These are phyloP conservation scores for Scenedesmus sp. DNA, from an alignment of 163 green algal genomes.

Conservation along the genomic window DNA sequence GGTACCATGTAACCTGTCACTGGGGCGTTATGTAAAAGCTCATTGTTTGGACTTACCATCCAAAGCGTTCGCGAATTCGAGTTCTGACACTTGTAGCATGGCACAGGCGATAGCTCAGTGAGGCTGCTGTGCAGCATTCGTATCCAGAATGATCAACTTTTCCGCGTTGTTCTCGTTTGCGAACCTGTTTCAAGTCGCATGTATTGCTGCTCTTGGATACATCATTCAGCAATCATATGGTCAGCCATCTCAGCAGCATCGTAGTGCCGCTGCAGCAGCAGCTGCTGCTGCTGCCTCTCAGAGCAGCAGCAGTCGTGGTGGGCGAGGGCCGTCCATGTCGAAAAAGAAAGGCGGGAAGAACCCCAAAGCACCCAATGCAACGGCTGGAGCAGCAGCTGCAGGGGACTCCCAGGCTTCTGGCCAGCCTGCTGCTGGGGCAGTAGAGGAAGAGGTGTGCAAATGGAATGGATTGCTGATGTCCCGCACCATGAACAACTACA, in stretches of 20 bases:
- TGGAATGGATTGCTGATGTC: too few species aligned
- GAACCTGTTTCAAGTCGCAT: background rate
- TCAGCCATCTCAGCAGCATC: background rate
- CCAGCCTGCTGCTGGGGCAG: conserved; percentile 1
- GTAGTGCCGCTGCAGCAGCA: background rate
- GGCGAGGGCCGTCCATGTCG: background rate
- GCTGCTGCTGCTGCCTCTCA: background rate
- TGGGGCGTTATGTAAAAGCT: background rate
- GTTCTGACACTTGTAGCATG: too few species aligned
- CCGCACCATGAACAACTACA: too few species aligned
- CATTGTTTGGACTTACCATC: background rate
- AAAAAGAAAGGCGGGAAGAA: background rate
- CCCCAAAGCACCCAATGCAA: background rate
- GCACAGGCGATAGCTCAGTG: too few species aligned
- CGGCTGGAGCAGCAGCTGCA: background rate
- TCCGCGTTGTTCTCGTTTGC: background rate
- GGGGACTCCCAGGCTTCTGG: background rate
- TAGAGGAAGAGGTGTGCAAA: background rate
- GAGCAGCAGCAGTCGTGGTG: background rate
- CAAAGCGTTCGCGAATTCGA: background rate
- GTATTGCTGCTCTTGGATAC: background rate
- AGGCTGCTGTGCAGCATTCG: conserved; percentile 5
- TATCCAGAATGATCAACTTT: background rate
- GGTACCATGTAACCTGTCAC: background rate
- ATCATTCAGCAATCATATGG: background rate